Evolutionary conservation across 75 land plant species (phyloP).

Genomic region (Pinus tabuliformis): DNA sequence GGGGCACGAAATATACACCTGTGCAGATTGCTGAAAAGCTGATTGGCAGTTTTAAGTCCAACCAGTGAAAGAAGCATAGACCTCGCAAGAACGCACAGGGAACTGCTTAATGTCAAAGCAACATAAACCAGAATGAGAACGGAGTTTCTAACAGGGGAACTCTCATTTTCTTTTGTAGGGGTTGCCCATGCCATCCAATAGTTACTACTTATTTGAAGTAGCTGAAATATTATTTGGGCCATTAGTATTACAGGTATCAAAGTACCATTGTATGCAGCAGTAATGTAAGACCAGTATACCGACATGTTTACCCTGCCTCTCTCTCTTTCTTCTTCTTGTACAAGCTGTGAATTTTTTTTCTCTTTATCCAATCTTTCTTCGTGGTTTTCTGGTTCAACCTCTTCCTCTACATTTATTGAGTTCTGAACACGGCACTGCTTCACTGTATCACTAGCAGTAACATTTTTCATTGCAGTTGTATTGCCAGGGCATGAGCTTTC

Average conservation of each 20-base stretch:
- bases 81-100: slow-evolving; percentile 51
- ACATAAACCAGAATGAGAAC: slow-evolving; percentile 36
- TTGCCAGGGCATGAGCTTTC: background rate
- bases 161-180: slow-evolving; percentile 17
- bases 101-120: slow-evolving; percentile 45
- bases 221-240: slow-evolving; percentile 59
- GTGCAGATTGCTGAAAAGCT: slow-evolving; percentile 48
- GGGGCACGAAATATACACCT: slow-evolving; percentile 75
- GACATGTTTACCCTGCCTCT: slow-evolving; percentile 53
- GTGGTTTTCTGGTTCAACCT: background rate
- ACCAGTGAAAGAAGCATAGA: slow-evolving; percentile 48
- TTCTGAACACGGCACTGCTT: background rate
- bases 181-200: slow-evolving; percentile 89
- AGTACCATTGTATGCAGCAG: slow-evolving; percentile 64
- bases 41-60: slow-evolving; percentile 40
- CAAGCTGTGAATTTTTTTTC: slow-evolving; percentile 16
- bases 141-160: slow-evolving; percentile 17
- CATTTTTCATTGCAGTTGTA: background rate
- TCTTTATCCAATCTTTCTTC: slow-evolving; percentile 2
- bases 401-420: slow-evolving; percentile 26
- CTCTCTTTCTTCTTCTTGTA: slow-evolving; percentile 60
- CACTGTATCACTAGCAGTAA: background rate
- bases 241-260: slow-evolving; percentile 72
- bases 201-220: slow-evolving; percentile 71
- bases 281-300: slow-evolving; percentile 63